phyloP scores from a whole-genome alignment of 495 filamentous ascomycete genomes.

The Jackrogersella multiformis region DNA sequence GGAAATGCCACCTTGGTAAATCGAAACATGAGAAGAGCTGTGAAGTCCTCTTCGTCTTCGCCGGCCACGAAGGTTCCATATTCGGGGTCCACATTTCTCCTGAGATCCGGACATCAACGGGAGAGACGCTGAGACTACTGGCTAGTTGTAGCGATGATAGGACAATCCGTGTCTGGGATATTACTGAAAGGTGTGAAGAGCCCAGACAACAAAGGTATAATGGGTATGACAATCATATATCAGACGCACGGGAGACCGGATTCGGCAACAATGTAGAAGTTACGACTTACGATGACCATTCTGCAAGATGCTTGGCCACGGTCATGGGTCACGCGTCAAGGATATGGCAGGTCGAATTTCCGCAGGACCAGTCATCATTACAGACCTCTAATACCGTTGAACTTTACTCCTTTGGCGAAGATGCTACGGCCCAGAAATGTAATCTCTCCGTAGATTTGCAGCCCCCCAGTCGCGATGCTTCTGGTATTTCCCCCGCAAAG shows the following conservation, averaged over 20 bases:
- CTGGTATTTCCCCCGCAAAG: constrained; percentile 17
- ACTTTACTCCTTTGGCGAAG: constrained; percentile 81
- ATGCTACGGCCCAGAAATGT: constrained; percentile 78
- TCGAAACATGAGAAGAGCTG: constrained; percentile 21
- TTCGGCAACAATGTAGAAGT: constrained; percentile 52
- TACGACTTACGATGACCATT: constrained; percentile 26
- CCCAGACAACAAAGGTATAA: neutral
- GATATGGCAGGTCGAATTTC: constrained; percentile 85
- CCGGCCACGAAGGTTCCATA: constrained; percentile 92
- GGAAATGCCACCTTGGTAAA: constrained; percentile 68
- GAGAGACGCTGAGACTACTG: constrained; percentile 64
- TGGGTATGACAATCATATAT: constrained; percentile 36
- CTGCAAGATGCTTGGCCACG: constrained; percentile 62
- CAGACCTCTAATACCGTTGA: constrained; percentile 48
- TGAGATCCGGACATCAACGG: constrained; percentile 53
- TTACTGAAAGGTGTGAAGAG: constrained; percentile 54
- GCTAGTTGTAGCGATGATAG: constrained; percentile 96
- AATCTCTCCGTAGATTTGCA: constrained; percentile 53
- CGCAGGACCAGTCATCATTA: constrained; percentile 31
- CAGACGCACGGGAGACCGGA: constrained; percentile 59
- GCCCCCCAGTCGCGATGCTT: neutral
- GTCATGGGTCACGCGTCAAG: constrained; percentile 87
- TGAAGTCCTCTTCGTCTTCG: constrained; percentile 74
- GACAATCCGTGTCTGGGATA: constrained; percentile 89
- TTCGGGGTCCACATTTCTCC: constrained; percentile 86